These are phyloP conservation scores for Wickerhamiella lipophila DNA, from an alignment of 805 yeast species.

Conservation along the genomic window DNA sequence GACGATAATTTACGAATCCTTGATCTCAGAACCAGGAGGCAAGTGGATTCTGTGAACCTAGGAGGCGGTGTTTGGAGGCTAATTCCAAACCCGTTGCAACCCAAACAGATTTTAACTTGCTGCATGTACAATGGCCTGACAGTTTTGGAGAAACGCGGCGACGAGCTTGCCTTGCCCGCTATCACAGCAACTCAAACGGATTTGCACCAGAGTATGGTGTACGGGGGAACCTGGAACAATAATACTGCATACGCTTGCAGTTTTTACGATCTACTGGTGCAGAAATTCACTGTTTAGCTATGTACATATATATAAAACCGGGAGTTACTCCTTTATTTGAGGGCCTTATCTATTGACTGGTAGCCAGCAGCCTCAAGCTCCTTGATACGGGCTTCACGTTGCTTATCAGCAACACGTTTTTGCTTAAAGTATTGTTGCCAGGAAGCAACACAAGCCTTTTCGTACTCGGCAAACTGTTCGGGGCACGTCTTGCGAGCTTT, in stretches of 20 bases:
- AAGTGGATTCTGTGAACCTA: conserved; percentile 36
- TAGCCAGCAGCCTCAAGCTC: conserved; percentile 58
- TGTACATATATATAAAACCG: conserved; percentile 4
- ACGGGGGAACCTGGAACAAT: conserved; percentile 81
- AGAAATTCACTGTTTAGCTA: conserved; percentile 23
- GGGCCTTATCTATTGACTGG: conserved; percentile 19
- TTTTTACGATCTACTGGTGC: conserved; percentile 76
- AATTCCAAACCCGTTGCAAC: conserved; percentile 40
- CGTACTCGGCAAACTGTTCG: conserved; percentile 42
- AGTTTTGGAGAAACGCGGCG: conserved; percentile 32
- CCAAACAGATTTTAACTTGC: conserved; percentile 45
- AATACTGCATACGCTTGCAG: conserved; percentile 66
- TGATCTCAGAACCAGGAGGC: conserved; percentile 47
- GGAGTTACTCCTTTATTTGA: background rate
- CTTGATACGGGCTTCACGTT: conserved; percentile 52
- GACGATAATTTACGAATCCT: conserved; percentile 64
- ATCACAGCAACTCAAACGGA: conserved; percentile 17
- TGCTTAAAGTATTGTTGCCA: conserved; percentile 90
- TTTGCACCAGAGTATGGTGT: conserved; percentile 77
- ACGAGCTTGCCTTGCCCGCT: conserved; percentile 4
- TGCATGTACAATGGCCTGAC: conserved; percentile 96
- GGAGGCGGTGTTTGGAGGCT: conserved; percentile 97
- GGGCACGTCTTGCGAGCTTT: conserved; percentile 48
- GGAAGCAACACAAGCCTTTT: conserved; percentile 64
- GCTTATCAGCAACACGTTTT: conserved; percentile 66